Evolutionary conservation across 306 rosid genomes (phyloP).

Genomic region (Trichosanthes cucumerina): DNA sequence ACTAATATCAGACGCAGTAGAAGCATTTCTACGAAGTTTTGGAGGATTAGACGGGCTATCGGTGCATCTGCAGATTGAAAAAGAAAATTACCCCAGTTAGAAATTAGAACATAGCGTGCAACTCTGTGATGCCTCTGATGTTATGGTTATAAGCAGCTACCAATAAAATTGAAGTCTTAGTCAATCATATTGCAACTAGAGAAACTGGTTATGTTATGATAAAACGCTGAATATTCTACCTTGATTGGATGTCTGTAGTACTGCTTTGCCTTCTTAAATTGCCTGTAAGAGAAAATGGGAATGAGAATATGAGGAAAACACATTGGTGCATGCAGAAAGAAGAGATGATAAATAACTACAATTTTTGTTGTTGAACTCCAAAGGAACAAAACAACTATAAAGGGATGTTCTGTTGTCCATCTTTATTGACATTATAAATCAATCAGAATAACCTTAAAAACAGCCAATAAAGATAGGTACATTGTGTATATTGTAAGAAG

Average conservation of each 20-base stretch:
- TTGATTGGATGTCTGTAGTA: constrained; percentile 25
- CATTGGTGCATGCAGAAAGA: neutral
- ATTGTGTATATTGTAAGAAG: neutral
- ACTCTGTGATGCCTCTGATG: neutral
- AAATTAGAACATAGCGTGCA: neutral
- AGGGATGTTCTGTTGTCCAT: neutral
- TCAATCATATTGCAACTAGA: neutral
- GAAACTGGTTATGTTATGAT: neutral
- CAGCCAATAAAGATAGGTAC: neutral
- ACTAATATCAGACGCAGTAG: constrained; percentile 57
- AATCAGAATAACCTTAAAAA: neutral
- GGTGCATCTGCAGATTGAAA: constrained; percentile 17
- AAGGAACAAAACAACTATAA: neutral
- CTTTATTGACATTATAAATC: neutral
- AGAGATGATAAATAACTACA: neutral
- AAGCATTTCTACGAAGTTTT: constrained; percentile 47
- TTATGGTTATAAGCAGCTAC: neutral
- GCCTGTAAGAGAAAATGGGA: constrained; percentile 27
- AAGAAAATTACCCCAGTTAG: neutral
- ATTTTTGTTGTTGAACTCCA: neutral
- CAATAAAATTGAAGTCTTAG: neutral
- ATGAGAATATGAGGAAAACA: neutral
- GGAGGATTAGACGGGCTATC: constrained; percentile 30
- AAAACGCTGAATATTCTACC: constrained; percentile 14
- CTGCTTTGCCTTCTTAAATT: constrained; percentile 28